phyloP scores from a whole-genome alignment of 2,329 filamentous ascomycete species.

The Aureobasidium sp. region DNA sequence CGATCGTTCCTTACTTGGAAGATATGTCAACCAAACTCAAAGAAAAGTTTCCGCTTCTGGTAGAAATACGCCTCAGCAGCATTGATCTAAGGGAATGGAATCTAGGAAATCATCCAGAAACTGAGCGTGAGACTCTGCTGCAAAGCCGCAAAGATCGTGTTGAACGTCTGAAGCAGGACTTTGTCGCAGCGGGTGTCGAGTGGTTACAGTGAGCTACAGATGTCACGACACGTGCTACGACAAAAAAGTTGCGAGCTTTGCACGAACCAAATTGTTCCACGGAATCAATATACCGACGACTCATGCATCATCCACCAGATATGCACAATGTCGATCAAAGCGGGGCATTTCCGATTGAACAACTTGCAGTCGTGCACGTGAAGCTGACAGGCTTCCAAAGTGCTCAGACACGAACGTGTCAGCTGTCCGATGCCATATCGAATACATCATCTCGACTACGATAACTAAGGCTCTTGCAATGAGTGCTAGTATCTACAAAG shows the following conservation, averaged over 20 bases:
- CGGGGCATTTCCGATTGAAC: background rate
- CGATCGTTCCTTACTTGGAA: background rate
- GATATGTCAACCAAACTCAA: background rate
- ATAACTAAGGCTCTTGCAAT: background rate
- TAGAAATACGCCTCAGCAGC: background rate
- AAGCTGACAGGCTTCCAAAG: too few species aligned
- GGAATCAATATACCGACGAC: background rate
- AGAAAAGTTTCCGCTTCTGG: background rate
- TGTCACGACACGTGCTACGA: too few species aligned
- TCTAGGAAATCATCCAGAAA: background rate
- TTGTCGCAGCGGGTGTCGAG: background rate
- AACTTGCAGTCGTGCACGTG: background rate
- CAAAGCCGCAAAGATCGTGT: background rate
- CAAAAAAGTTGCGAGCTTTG: too few species aligned
- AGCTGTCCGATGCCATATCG: background rate
- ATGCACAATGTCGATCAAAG: conserved; percentile 2
- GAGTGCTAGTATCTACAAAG: too few species aligned
- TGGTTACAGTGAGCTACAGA: background rate
- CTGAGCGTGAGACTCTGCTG: background rate
- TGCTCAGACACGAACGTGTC: too few species aligned
- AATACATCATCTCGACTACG: background rate
- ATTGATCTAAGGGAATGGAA: background rate
- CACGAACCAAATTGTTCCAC: too few species aligned
- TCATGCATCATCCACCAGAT: background rate
- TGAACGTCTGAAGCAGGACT: background rate